A percentile compares a stretch with the other conserved stretches of the same genome.
phyloP scores from a whole-genome alignment of 2,329 filamentous ascomycete species.

The Rhinocladiella mackenziei region DNA sequence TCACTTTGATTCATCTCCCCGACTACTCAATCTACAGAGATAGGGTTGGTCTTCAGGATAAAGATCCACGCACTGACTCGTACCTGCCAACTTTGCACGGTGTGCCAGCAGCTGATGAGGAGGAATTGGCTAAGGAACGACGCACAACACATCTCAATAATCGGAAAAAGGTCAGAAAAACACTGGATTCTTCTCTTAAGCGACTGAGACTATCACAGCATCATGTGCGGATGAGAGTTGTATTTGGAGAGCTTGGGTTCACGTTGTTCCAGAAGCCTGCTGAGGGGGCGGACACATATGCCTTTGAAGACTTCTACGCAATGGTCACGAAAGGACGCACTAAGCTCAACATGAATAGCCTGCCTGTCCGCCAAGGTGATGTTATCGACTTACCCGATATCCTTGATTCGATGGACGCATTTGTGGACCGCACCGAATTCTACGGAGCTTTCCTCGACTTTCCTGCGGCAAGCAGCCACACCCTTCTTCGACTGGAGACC shows the following conservation, averaged over 20 bases:
- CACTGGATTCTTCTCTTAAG: constrained; percentile 34
- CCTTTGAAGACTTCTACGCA: constrained; percentile 39
- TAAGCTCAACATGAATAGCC: constrained; percentile 33
- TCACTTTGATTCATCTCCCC: constrained; percentile 24
- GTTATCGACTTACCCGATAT: constrained; percentile 33
- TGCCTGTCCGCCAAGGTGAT: constrained; percentile 17
- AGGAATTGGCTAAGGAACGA: constrained; percentile 29
- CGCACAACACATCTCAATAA: constrained; percentile 33
- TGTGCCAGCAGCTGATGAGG: constrained; percentile 16
- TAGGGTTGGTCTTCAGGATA: constrained; percentile 17
- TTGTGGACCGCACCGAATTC: constrained; percentile 32
- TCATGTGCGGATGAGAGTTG: constrained; percentile 41
- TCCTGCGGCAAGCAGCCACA: constrained; percentile 26
- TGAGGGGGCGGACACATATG: constrained; percentile 31
- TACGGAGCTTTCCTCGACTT: constrained; percentile 45
- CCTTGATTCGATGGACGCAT: constrained; percentile 24
- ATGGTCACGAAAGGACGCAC: constrained; percentile 39
- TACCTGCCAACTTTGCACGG: constrained; percentile 29
- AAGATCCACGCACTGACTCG: constrained; percentile 12
- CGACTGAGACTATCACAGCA: constrained; percentile 35
- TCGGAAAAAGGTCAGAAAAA: constrained; percentile 31
- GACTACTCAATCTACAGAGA: constrained; percentile 22
- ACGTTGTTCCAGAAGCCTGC: constrained; percentile 35
- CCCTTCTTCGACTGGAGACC: constrained; percentile 38
- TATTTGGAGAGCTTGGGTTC: constrained; percentile 42